A percentile compares a stretch with the other conserved stretches of the same genome.
phyloP scores from a whole-genome alignment of 352 stramenopile genomes.

The Bremia lactucae region DNA sequence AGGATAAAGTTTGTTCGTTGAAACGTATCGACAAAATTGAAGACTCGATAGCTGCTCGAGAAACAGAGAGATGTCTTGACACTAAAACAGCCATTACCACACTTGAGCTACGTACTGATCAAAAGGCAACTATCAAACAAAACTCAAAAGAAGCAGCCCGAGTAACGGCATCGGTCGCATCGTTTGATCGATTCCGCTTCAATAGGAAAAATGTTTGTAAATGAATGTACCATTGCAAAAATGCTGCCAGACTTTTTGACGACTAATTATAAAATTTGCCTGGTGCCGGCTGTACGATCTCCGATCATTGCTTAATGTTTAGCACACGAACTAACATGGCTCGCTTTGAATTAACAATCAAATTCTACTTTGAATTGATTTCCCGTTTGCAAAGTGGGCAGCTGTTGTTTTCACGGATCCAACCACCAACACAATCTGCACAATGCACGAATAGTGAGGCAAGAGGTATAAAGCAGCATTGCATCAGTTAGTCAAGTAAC shows the following conservation, averaged over 20 bases:
- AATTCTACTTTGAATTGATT: constrained; percentile 28
- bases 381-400: constrained; percentile 65
- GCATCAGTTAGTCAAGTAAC: no score
- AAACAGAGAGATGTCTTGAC: constrained; percentile 1
- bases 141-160: neutral
- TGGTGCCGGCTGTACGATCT: no score
- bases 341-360: no score
- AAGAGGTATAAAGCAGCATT: no score
- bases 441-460: neutral
- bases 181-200: constrained; percentile 28
- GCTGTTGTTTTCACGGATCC: constrained; percentile 72
- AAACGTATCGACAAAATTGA: constrained; percentile 2
- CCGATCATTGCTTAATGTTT: no score
- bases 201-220: constrained; percentile 13
- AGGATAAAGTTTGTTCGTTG: constrained; percentile 2
- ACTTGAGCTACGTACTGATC: neutral
- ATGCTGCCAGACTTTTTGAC: no score
- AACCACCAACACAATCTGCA: constrained; percentile 54
- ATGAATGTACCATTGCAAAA: no score
- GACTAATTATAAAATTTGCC: no score
- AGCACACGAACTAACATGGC: no score
- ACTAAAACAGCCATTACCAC: neutral
- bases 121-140: neutral
- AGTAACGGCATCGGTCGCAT: constrained; percentile 5
- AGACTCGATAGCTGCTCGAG: neutral